Conservation (phyloP, 2,329 filamentous ascomycete genomes). For the Thelonectria blattea region DNA sequence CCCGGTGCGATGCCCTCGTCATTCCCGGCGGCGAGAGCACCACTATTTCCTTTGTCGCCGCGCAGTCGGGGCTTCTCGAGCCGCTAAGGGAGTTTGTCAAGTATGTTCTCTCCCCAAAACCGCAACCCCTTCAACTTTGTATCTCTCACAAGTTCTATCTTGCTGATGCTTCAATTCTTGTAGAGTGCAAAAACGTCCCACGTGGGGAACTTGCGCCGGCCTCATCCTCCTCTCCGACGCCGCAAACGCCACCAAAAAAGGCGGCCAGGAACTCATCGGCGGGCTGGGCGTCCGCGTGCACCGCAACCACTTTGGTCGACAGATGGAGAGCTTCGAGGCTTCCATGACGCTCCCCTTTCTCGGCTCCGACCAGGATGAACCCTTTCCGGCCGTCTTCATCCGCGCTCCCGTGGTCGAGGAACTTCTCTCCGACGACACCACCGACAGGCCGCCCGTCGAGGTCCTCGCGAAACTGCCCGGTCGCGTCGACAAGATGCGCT, state of each 20-base stretch:
- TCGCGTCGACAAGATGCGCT: conserved; percentile 46
- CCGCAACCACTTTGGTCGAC: conserved; percentile 92
- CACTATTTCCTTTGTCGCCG: conserved; percentile 86
- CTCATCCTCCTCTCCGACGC: conserved; percentile 89
- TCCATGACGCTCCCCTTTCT: conserved; percentile 77
- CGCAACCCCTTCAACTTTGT: too few relatives aligned
- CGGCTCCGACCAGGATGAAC: conserved; percentile 33
- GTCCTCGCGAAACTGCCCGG: conserved; percentile 59
- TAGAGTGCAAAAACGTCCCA: conserved; percentile 77
- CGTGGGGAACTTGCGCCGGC: conserved; percentile 96
- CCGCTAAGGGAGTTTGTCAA: conserved; percentile 91
- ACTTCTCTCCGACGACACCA: conserved; percentile 55
- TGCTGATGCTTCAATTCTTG: background rate
- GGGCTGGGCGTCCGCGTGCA: conserved; percentile 90
- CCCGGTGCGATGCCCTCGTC: conserved; percentile 79
- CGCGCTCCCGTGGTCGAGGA: conserved; percentile 91
- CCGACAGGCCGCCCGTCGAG: conserved; percentile 50
- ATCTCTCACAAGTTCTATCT: too few relatives aligned
- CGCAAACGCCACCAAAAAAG: conserved; percentile 86
- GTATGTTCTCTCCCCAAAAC: conserved; percentile 59
- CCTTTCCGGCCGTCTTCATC: conserved; percentile 88
- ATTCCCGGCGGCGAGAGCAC: conserved; percentile 96
- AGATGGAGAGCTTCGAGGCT: conserved; percentile 89
- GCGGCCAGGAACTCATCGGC: conserved; percentile 91
- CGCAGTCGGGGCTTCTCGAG: conserved; percentile 79